Conservation (phyloP, 2,329 filamentous ascomycete species). For the Remersonia thermophila region DNA sequence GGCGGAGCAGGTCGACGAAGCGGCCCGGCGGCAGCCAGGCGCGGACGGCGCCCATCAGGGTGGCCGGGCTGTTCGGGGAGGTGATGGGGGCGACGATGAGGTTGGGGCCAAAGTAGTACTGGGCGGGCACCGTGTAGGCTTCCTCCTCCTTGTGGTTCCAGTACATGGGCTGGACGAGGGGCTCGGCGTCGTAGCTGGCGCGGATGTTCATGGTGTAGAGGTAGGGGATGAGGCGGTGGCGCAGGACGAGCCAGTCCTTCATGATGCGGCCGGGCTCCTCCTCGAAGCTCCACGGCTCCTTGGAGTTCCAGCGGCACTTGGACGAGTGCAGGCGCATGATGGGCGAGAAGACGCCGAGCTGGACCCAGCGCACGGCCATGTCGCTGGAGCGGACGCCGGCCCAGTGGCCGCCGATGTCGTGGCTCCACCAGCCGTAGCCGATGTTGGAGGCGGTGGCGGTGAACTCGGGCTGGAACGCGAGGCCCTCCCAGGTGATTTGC, state of each 20-base stretch:
- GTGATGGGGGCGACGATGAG: slow-evolving; percentile 46
- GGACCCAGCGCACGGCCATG: slow-evolving; percentile 47
- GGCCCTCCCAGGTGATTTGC: slow-evolving; percentile 45
- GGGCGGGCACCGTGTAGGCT: slow-evolving; percentile 43
- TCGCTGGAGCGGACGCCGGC: slow-evolving; percentile 44
- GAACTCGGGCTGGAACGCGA: slow-evolving; percentile 54
- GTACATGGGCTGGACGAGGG: slow-evolving; percentile 50
- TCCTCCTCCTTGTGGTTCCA: slow-evolving; percentile 42
- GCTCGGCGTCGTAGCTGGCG: slow-evolving; percentile 32
- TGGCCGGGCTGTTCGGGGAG: slow-evolving; percentile 32
- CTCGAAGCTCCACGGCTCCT: slow-evolving; percentile 49
- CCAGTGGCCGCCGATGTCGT: slow-evolving; percentile 56
- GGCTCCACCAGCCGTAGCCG: slow-evolving; percentile 57
- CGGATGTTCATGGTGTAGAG: slow-evolving; percentile 44
- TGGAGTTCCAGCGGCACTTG: slow-evolving; percentile 44
- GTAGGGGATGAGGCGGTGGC: slow-evolving; percentile 49
- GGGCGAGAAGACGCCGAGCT: slow-evolving; percentile 48
- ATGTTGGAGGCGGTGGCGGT: slow-evolving; percentile 55
- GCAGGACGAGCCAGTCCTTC: slow-evolving; percentile 36
- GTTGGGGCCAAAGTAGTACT: slow-evolving; percentile 46
- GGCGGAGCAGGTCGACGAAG: slow-evolving; percentile 44
- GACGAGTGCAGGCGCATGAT: slow-evolving; percentile 49
- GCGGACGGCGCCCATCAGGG: slow-evolving; percentile 34
- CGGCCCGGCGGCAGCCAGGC: slow-evolving; percentile 45
- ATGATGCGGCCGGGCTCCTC: slow-evolving; percentile 34